Base-by-base conservation (phyloP, 2,329 filamentous ascomycete genomes). In the Paracoccidioides lutzii region DNA sequence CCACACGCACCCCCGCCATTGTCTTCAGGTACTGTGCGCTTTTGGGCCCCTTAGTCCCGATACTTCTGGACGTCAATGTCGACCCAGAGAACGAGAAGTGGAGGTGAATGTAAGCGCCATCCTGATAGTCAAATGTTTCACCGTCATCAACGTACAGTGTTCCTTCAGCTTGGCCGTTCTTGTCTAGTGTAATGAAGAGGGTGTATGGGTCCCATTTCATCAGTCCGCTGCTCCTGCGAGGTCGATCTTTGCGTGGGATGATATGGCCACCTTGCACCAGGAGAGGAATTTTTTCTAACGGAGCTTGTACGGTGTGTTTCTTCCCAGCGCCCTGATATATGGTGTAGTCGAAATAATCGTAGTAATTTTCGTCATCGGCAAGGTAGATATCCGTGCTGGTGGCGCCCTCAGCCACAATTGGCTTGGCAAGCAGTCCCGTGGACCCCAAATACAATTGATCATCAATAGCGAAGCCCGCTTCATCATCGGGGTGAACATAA, bases 141-240 rank as follows among this genome's bases (percentile, higher is more conserved):
- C 93, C 93, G 62, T 98, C 93, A 66, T 98, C 93, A 35, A 89
- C 77, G 66, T 98, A 98, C 6, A 98, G 75, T 51, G 87, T 84
- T 33, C 93, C 93, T 50, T 85, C 80, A 0, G 91, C 89, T 63
- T 84, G 81, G 54, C 85, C 83, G 37, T 80, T 76, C 61, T 82
- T 81, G 62, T 81, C 76, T 14, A 94, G 76, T 0, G 81, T 80
- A 2, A 97, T 77, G 2, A 98, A 84, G 1, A 98, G 81, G 0
- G 93, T 98, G 75, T 95, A 95, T 43, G 94, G 90, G 69, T 98
- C 93, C 71, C 84, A 95, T 64, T 82, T 86, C 93, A 97, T 97
- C 48, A 96, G 77, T 22, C 87, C 84, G 57, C 83, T 87, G 57
- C 89, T 95, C 58, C 91, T 83, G 55, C 93, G 83, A 3, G 90